Evolutionary conservation across 2,329 filamentous ascomycete species (phyloP).

Genomic region (Diplodia seriata): DNA sequence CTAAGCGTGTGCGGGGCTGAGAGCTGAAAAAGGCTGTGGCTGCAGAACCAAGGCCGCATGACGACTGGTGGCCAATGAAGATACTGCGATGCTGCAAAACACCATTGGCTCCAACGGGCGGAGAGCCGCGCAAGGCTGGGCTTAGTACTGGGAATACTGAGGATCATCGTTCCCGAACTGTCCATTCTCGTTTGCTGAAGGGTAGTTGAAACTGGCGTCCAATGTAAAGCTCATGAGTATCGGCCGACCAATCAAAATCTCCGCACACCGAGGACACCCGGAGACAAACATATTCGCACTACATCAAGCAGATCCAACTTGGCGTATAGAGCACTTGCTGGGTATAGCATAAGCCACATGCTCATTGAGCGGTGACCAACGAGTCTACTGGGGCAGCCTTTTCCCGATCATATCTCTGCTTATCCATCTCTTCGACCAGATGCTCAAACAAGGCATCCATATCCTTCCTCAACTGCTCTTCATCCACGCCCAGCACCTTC

Average conservation of each 20-base stretch:
- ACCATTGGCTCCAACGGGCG: neutral
- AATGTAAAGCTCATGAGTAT: neutral
- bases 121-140: no score
- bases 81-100: neutral
- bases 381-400: neutral
- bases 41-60: neutral
- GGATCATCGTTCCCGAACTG: no score
- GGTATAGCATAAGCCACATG: no score
- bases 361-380: no score
- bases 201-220: neutral
- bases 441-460: slow-evolving; percentile 18
- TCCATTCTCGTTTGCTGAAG: neutral
- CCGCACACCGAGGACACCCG: neutral
- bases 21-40: neutral
- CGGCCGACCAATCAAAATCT: neutral
- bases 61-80: neutral
- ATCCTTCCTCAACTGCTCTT: slow-evolving; percentile 35
- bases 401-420: slow-evolving; percentile 16
- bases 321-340: no score
- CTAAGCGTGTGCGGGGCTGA: neutral
- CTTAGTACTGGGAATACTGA: no score
- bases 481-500: slow-evolving; percentile 39
- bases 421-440: slow-evolving; percentile 12
- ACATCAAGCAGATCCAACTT: no score
- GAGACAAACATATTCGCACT: no score